Conservation (phyloP, 2,329 filamentous ascomycete species). For the Penicillium freii region DNA sequence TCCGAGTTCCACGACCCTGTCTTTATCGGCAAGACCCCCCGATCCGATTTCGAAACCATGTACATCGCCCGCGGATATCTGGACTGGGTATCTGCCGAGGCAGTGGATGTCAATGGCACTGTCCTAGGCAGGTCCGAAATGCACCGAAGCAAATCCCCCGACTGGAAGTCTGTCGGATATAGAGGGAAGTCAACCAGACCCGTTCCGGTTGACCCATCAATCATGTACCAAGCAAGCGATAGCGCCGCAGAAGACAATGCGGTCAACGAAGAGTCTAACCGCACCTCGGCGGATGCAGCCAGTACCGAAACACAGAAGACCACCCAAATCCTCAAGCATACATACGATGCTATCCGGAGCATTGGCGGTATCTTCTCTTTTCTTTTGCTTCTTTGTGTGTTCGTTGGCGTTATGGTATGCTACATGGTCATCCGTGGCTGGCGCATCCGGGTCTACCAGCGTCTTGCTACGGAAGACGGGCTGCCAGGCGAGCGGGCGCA, state of each 20-base stretch:
- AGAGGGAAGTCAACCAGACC: constrained; percentile 13
- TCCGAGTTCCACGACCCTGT: constrained; percentile 22
- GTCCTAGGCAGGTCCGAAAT: constrained; percentile 18
- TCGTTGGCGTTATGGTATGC: constrained; percentile 15
- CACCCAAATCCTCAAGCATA: constrained; percentile 14
- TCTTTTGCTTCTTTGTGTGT: constrained; percentile 18
- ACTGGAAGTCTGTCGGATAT: constrained; percentile 20
- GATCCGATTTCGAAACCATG: constrained; percentile 23
- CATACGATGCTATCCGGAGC: constrained; percentile 19
- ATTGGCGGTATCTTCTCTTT: constrained; percentile 23
- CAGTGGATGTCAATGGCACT: constrained; percentile 18
- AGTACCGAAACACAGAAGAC: constrained; percentile 21
- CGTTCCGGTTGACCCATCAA: constrained; percentile 16
- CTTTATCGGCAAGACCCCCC: constrained; percentile 18
- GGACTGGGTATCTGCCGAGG: constrained; percentile 24
- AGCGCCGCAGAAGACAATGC: background rate
- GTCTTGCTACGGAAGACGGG: constrained; percentile 13
- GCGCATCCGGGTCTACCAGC: constrained; percentile 26
- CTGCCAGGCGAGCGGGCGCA: constrained; percentile 13
- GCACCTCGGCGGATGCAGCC: constrained; percentile 1
- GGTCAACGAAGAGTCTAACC: background rate
- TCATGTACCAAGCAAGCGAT: constrained; percentile 3
- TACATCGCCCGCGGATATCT: constrained; percentile 22
- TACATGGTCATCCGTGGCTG: constrained; percentile 25
- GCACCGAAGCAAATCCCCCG: constrained; percentile 18